Conservation (phyloP, 148 eudicot species). For the Agrostemma githago region DNA sequence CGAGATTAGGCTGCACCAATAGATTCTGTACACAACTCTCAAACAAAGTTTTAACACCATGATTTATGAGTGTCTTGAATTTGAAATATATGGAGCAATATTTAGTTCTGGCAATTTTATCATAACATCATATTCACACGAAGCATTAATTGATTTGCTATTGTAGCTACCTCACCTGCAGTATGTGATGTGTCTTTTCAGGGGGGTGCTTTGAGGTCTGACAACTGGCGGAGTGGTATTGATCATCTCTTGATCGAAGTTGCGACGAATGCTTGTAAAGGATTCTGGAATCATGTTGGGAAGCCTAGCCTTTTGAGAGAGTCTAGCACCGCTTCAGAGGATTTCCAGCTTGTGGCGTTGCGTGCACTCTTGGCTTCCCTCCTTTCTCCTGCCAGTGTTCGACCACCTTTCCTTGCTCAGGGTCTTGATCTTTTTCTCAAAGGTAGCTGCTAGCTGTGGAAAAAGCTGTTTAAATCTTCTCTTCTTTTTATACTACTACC, state of each 20-base stretch:
- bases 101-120: not conserved
- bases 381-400: slow-evolving; percentile 60
- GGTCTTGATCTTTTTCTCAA: slow-evolving; percentile 69
- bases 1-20: not conserved
- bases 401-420: slow-evolving; percentile 63
- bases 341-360: slow-evolving; percentile 73
- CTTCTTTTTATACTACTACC: not conserved
- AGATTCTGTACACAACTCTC: not conserved
- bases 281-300: slow-evolving; percentile 40
- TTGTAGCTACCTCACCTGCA: not conserved
- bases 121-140: not conserved
- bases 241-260: slow-evolving; percentile 55
- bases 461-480: not conserved
- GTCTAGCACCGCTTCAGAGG: slow-evolving; percentile 40
- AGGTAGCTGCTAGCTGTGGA: slow-evolving; percentile 41
- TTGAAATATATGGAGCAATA: not conserved
- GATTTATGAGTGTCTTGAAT: not conserved
- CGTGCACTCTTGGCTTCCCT: slow-evolving; percentile 83
- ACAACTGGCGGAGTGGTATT: slow-evolving; percentile 60
- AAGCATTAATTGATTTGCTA: not conserved
- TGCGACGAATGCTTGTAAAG: slow-evolving; percentile 56
- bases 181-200: slow-evolving; percentile 25
- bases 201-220: slow-evolving; percentile 74
- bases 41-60: not conserved
- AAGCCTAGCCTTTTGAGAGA: slow-evolving; percentile 24